Evolutionary conservation across 169 alveolate species (phyloP).

Genomic region (Miamiensis avidus): DNA sequence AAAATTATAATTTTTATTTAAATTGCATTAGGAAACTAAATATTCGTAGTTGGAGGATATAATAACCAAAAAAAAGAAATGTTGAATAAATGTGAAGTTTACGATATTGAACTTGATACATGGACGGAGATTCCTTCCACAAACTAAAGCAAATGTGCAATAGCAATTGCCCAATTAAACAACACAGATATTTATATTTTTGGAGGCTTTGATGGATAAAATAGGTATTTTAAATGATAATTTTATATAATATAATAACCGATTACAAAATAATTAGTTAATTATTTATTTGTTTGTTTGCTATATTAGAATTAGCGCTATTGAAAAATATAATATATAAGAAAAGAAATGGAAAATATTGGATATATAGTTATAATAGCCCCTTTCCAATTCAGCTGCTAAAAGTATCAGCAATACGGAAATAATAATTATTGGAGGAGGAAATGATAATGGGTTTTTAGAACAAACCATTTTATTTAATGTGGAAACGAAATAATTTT

Average conservation of each 20-base stretch:
- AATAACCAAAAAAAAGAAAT: constrained; percentile 50
- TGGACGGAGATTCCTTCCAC: constrained; percentile 64
- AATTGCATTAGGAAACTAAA: too few relatives aligned
- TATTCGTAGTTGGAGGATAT: constrained; percentile 78
- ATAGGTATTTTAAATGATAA: background rate
- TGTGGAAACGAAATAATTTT: constrained; percentile 48
- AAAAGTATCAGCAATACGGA: constrained; percentile 56
- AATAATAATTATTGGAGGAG: constrained; percentile 76
- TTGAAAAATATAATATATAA: constrained; percentile 59
- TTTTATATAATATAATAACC: too few relatives aligned
- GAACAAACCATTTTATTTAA: constrained; percentile 60
- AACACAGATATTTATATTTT: constrained; percentile 65
- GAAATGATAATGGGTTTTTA: constrained; percentile 68
- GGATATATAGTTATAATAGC: constrained; percentile 45
- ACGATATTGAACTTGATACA: constrained; percentile 35
- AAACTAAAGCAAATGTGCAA: constrained; percentile 65
- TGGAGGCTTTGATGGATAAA: constrained; percentile 79
- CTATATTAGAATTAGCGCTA: constrained; percentile 50
- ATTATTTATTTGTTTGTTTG: too few relatives aligned
- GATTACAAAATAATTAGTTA: too few relatives aligned
- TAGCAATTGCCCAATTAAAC: constrained; percentile 59
- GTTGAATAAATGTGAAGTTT: constrained; percentile 61
- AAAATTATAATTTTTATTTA: too few relatives aligned
- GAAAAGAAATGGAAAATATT: constrained; percentile 54
- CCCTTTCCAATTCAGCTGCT: constrained; percentile 72